Base-by-base conservation (phyloP, 2,329 filamentous ascomycete genomes). In the Metarhizium album region DNA sequence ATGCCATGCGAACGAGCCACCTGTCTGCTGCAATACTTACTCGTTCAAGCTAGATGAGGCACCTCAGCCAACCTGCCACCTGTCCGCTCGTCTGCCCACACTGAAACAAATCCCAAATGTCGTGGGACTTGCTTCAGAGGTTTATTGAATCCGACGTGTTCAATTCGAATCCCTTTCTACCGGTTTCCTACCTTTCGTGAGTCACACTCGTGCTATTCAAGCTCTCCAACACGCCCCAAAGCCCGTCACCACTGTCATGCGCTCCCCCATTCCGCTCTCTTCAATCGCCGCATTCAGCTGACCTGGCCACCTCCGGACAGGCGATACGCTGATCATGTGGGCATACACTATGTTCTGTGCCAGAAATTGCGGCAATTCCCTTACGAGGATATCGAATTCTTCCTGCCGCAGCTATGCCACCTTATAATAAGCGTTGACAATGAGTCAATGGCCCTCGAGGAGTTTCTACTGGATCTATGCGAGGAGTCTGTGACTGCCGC, bases 111-210 rank as follows among this genome's bases (percentile, higher is more conserved):
- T 38, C 62, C 60, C 54, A 69, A 74, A 84, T 84, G 83, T 86
- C 83, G 74, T 91, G 87, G 87, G 86, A 90, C 75, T 77, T 93
- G 74, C 79, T 93, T 67, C 86, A 88, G 76, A 83, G 87, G 71
- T 90, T 91, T 80, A 83, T 93, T 75, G 87, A 91, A 79, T 90
- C 86, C 74, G 87, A 93, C 76, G 86, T 93, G 75, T 93, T 93
- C 78, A 91, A 90, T 75, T 84, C 87, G 72, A 85, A 91, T 71
- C 87, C 88, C 57, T 91, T 90, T 69, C 83, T 93, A 69, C 86
- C 87, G 55, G 87, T 93, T 66, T 88, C 87, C 58, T 93, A 93
- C 71, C 82, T 93, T 64, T 87, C 87, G 87, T 91, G 75, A 79
- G 84, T 75, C 53, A 54, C 48, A 22, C n/a, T 2, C 35, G 23